These are phyloP conservation scores for Sutorius australiensis DNA, from an alignment of 768 basidiomycete genomes.

Conservation along the genomic window DNA sequence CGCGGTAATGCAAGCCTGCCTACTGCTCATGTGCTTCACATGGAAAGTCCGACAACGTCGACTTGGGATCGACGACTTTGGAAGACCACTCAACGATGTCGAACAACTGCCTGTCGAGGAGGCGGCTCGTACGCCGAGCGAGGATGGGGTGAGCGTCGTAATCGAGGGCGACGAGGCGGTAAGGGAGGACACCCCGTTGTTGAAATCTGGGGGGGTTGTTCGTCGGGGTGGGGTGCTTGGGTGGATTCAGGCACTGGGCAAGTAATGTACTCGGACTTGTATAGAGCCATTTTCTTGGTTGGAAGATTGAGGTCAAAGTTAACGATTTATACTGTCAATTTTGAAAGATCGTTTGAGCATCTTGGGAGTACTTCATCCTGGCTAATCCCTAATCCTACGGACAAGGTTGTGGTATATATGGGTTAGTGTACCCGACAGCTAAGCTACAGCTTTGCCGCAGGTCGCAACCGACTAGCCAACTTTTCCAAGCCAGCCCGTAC, in stretches of 20 bases:
- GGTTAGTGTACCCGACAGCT: no score
- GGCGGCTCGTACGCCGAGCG: background rate
- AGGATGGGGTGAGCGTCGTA: conserved; percentile 13
- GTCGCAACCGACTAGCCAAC: background rate
- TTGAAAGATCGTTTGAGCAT: no score
- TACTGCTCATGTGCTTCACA: conserved; percentile 79
- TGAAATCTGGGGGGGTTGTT: conserved; percentile 21
- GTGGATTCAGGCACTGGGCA: conserved; percentile 22
- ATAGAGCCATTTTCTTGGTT: background rate
- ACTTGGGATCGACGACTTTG: conserved; percentile 87
- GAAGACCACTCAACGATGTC: conserved; percentile 44
- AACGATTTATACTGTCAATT: no score
- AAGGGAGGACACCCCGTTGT: conserved; percentile 21
- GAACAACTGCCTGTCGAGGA: background rate
- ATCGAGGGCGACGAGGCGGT: conserved; percentile 16
- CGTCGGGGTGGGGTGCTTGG: conserved; percentile 21
- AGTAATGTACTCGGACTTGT: background rate
- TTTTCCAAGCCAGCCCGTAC: conserved; percentile 44
- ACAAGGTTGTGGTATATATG: no score
- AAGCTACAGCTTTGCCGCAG: conserved; percentile 13
- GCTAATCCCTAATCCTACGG: no score
- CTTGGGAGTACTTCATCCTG: no score
- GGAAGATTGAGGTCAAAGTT: background rate
- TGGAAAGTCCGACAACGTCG: conserved; percentile 80
- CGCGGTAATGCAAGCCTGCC: conserved; percentile 76